A percentile compares a stretch with the other conserved stretches of the same genome.
Evolutionary conservation across 2,329 filamentous ascomycete species (phyloP).

Genomic region (Sarocladium brachiariae): DNA sequence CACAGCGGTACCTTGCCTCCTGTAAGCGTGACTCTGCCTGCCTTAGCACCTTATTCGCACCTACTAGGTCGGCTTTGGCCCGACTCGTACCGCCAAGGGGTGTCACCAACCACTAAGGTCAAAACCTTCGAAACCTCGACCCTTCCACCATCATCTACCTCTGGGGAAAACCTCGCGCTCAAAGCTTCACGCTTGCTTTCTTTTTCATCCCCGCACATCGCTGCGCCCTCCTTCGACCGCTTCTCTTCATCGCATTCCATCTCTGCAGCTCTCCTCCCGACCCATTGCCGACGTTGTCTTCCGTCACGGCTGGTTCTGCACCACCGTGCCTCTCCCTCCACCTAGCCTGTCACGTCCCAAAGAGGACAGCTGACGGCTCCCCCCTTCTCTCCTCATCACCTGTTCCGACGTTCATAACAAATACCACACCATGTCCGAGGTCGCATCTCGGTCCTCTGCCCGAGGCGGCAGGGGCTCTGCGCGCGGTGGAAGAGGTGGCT

Average conservation of each 20-base stretch:
- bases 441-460: constrained; percentile 75
- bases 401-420: constrained; percentile 17
- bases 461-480: constrained; percentile 84
- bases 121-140: constrained; percentile 31
- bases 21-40: constrained; percentile 1
- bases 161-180: constrained; percentile 8
- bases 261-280: constrained; percentile 3
- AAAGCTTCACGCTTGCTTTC: constrained; percentile 12
- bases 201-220: constrained; percentile 11
- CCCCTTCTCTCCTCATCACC: constrained; percentile 17
- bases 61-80: background rate
- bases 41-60: background rate
- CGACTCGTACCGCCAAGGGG: constrained; percentile 8
- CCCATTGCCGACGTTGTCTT: constrained; percentile 8
- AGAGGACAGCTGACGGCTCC: constrained; percentile 33
- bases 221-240: constrained; percentile 6
- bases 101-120: constrained; percentile 18
- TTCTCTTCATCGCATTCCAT: constrained; percentile 7
- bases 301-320: constrained; percentile 9
- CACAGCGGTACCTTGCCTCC: background rate
- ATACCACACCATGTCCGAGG: constrained; percentile 73
- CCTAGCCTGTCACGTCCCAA: constrained; percentile 15
- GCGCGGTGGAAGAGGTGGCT: constrained; percentile 77
- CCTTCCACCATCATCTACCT: constrained; percentile 17
- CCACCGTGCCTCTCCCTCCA: constrained; percentile 11